phyloP scores from a whole-genome alignment of 1,284 basidiomycete species.

The Pyrrhoderma lamaoense region DNA sequence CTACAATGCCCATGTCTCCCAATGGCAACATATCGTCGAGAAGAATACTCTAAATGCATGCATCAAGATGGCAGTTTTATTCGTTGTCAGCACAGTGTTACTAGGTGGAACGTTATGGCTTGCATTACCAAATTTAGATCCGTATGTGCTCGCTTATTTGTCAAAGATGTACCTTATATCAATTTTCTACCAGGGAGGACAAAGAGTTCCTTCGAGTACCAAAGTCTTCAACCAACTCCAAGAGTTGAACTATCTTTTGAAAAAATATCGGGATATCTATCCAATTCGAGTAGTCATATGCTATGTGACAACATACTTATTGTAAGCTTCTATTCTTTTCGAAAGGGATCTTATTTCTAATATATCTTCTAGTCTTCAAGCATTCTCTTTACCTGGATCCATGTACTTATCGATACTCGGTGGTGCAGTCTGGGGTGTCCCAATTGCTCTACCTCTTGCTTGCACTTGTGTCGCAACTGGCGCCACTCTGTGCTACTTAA shows the following conservation, averaged over 20 bases:
- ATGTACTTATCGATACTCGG: conserved; percentile 98
- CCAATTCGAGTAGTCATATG: conserved; percentile 76
- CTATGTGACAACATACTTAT: conserved; percentile 85
- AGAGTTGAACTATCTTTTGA: conserved; percentile 72
- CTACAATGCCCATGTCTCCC: conserved; percentile 36
- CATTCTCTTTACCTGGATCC: conserved; percentile 93
- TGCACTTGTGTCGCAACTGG: conserved; percentile 90
- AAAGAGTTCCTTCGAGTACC: conserved; percentile 69
- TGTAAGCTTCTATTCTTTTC: conserved; percentile 45
- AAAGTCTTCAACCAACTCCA: conserved; percentile 80
- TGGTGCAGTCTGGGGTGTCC: conserved; percentile 94
- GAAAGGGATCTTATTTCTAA: conserved; percentile 9
- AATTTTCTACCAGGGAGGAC: conserved; percentile 48
- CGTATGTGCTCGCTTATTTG: conserved; percentile 41
- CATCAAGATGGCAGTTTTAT: conserved; percentile 75
- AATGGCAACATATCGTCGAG: conserved; percentile 36
- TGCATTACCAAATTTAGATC: conserved; percentile 71
- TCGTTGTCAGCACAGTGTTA: conserved; percentile 59
- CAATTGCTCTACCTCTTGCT: conserved; percentile 82
- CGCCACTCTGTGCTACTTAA: conserved; percentile 87
- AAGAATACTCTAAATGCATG: conserved; percentile 70
- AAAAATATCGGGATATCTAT: conserved; percentile 84
- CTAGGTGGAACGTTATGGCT: conserved; percentile 73
- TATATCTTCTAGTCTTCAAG: conserved; percentile 66
- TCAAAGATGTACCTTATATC: not conserved